A percentile compares a stretch with the other conserved stretches of the same genome.
Evolutionary conservation across 2,329 filamentous ascomycete species (phyloP).

Genomic region (Seiridium unicorne): DNA sequence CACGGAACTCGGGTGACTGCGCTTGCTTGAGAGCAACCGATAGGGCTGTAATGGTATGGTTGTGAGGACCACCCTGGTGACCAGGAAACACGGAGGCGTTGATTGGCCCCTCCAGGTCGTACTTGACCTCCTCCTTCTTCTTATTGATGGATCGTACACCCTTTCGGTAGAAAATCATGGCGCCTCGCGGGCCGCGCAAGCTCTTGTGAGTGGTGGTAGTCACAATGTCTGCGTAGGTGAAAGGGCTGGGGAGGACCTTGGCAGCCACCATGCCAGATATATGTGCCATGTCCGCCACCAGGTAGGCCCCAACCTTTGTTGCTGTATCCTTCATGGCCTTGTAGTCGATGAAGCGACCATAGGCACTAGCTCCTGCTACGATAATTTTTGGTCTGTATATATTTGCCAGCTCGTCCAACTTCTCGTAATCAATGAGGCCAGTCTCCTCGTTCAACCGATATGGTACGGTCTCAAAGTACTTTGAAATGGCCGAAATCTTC

Average conservation of each 20-base stretch:
- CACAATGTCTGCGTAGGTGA: conserved; percentile 87
- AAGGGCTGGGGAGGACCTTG: conserved; percentile 87
- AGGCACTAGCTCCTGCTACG: conserved; percentile 91
- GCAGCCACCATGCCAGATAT: conserved; percentile 93
- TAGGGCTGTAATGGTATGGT: conserved; percentile 96
- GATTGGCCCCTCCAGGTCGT: conserved; percentile 90
- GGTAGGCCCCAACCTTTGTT: conserved; percentile 88
- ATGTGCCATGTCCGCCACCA: conserved; percentile 95
- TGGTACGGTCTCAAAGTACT: conserved; percentile 97
- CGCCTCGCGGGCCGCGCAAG: conserved; percentile 88
- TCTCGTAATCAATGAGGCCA: conserved; percentile 92
- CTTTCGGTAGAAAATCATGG: conserved; percentile 98
- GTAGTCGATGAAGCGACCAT: conserved; percentile 96
- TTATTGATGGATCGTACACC: conserved; percentile 85
- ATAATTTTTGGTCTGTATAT: conserved; percentile 95
- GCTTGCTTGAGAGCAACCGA: conserved; percentile 94
- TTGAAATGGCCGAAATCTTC: conserved; percentile 97
- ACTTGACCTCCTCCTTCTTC: conserved; percentile 80
- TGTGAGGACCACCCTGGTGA: conserved; percentile 96
- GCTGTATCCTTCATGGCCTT: conserved; percentile 85
- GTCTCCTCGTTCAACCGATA: conserved; percentile 90
- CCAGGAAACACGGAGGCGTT: conserved; percentile 97
- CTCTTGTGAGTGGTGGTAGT: conserved; percentile 99
- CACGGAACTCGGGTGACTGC: conserved; percentile 82
- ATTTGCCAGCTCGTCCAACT: conserved; percentile 80